Conservation (phyloP, 495 filamentous ascomycete genomes). For the Penicillium atrosanguineum region DNA sequence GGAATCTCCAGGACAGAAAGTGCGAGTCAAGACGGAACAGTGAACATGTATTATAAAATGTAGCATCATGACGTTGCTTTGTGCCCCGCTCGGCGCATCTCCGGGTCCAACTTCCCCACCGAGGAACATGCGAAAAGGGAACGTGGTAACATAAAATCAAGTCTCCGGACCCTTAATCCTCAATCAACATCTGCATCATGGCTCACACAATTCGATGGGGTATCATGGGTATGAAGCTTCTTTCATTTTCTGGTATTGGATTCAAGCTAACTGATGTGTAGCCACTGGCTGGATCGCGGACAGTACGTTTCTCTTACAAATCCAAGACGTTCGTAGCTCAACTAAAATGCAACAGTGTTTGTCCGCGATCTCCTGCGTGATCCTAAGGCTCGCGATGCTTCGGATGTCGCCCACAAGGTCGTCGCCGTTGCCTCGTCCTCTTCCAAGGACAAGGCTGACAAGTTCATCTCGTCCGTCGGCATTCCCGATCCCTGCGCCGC, state of each 20-base stretch:
- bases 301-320: conserved; percentile 42
- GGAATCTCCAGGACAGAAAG: conserved; percentile 39
- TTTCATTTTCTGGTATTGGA: not conserved
- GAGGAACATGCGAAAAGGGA: not conserved
- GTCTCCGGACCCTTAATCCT: not conserved
- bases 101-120: conserved; percentile 8
- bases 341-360: conserved; percentile 55
- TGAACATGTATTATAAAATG: conserved; percentile 17
- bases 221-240: conserved; percentile 58
- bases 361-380: conserved; percentile 78
- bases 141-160: not conserved
- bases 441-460: conserved; percentile 60
- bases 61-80: conserved; percentile 17
- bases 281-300: conserved; percentile 80
- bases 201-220: conserved; percentile 69
- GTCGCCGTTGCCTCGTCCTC: conserved; percentile 80
- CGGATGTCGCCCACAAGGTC: conserved; percentile 75
- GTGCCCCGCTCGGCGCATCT: conserved; percentile 36
- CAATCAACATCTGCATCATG: conserved; percentile 21
- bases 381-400: conserved; percentile 66
- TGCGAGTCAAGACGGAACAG: conserved; percentile 43
- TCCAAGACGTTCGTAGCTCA: not conserved
- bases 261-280: conserved; percentile 22
- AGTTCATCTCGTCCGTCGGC: conserved; percentile 67
- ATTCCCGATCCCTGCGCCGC: conserved; percentile 65